Base-by-base conservation (phyloP, 306 rosid genomes). In the Quercus cerris region DNA sequence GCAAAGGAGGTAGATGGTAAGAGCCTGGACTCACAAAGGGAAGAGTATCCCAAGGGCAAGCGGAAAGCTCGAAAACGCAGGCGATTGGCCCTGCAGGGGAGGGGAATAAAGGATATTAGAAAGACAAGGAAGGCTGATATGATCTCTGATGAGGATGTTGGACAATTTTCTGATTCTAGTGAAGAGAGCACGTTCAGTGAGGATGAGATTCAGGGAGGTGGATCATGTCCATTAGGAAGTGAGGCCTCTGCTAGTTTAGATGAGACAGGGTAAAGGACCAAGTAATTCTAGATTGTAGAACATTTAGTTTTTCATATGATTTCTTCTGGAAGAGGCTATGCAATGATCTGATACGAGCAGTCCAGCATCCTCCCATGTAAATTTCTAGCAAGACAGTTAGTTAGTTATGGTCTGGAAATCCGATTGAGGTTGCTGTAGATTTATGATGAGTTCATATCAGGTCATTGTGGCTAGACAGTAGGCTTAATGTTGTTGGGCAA, bases 1-100 rank as follows among this genome's bases (percentile, higher is more conserved):
- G 73, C 80, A 1, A 93, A 88, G 85, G 97, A 79, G 70, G 77
- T 49, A 0, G 97, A 91, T 18, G 88, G 93, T 84, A 95, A 86
- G 85, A 90, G 92, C 87, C 88, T 95, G 7, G 94, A 91, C 77
- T 79, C 94, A 56, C 96, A 84, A 72, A 93, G 86, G 76, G 99
- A 91, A 81, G 98, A 95, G 62, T 89, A 86, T 82, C 99, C 99
- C 3, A 95, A 93, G 88, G 98, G 99, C 66, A 95, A 95, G 90
- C 89, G 99, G 70, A 93, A 95, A 84, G 94, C 93, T 11, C 81
- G 99, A 77, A 95, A 93, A 35, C 96, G 99, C 79, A 86, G 98
- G 88, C 91, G 97, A 66, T 87, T 95, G 19, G 94, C 94, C 73
- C 94, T 93, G 66, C 99, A 93, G 85, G 99, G 99, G 68, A 88